Base-by-base conservation (phyloP, 164 flowering plant species). In the Tetracentron sinense region DNA sequence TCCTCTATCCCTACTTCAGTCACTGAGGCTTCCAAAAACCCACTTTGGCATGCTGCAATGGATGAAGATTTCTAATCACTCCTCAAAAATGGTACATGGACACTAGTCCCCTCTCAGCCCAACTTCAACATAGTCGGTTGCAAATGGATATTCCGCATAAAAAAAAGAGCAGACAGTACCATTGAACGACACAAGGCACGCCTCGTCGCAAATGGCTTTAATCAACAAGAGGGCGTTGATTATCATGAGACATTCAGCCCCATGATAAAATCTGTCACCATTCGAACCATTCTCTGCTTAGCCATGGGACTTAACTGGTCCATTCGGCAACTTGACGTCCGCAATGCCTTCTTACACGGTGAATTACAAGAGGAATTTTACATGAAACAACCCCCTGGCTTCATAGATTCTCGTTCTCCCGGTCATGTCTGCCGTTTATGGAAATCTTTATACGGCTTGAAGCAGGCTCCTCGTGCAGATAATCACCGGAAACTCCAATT, bases 151-250 rank as follows among this genome's bases (percentile, higher is more conserved):
- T 58, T 44, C 21, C 23, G 27, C 5, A 31, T 56, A 4, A 56
- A 56, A 38, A 31, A 23, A 17, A 12, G 42, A 1, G 29, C 62
- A 11, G 16, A 61, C 49, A 55, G 53, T 15, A 14, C 65, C 19
- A 10, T 50, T 30, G 56, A 50, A 0, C 42, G 49, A 21, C 30
- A 59, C 44, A 31, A 65, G 16, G 62, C 61, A 17, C 54, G 33
- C 8, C 27, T 56, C 2, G 49, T 65, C 17, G 61, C 69, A 17
- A 65, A 65, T 7, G 69, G 62, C 0, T 65, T 47, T 17, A 23
- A 56, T 22, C 62, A 65, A 33, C 20, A 6, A 6, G 19, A 11
- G 2, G 49, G 55, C 0, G 4, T 65, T 15, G 56, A 65, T 25
- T 57, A 57, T 16, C 17, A 7, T 10, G 30, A 57, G 0, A 65